phyloP scores from a whole-genome alignment of 345 rosid genomes.

The Nephelium lappaceum region DNA sequence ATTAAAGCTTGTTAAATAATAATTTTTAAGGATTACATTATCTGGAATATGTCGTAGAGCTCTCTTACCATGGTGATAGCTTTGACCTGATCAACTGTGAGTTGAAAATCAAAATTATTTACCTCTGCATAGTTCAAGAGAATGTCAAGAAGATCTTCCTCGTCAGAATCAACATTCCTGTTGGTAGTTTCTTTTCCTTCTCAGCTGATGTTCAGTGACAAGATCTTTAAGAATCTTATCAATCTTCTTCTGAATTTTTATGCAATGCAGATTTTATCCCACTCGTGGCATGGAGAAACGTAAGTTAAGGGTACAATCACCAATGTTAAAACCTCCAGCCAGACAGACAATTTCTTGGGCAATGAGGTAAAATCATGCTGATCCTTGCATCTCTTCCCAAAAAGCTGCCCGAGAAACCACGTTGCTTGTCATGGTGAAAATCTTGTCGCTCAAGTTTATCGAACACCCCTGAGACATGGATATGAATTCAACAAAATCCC shows the following conservation, averaged over 20 bases:
- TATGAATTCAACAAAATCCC: conserved; percentile 18
- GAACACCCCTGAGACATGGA: neutral
- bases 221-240: conserved; percentile 23
- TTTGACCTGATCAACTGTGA: conserved; percentile 15
- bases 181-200: neutral
- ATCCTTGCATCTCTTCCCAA: conserved; percentile 19
- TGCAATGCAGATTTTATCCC: conserved; percentile 15
- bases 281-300: conserved; percentile 9
- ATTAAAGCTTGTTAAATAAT: neutral
- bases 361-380: conserved; percentile 8
- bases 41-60: neutral
- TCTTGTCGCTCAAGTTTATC: conserved; percentile 22
- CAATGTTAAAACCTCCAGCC: conserved; percentile 7
- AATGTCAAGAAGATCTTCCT: conserved; percentile 26
- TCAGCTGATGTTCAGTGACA: conserved; percentile 12
- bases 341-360: neutral
- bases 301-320: conserved; percentile 26
- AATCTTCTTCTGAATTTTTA: conserved; percentile 11
- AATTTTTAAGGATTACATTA: neutral
- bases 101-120: conserved; percentile 16
- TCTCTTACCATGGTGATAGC: conserved; percentile 7
- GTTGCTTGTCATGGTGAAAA: conserved; percentile 7
- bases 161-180: neutral
- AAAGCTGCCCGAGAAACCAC: neutral
- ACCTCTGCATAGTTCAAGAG: conserved; percentile 23